Evolutionary conservation across 2,329 filamentous ascomycete genomes (phyloP), one percentile per base, ranked within the genome.

Genomic region (Trichoderma sp.): DNA sequence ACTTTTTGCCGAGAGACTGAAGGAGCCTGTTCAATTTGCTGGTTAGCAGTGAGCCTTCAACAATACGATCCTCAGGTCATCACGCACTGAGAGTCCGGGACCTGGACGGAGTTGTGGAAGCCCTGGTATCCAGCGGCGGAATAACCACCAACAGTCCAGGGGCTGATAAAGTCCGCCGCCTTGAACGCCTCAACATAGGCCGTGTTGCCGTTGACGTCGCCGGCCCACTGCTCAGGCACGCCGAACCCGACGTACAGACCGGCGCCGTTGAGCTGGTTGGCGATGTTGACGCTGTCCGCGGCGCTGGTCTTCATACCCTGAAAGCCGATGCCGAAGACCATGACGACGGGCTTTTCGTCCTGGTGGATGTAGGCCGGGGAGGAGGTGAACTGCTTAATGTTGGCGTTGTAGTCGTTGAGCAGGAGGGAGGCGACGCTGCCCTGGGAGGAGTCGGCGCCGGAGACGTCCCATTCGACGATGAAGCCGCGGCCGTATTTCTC

Each of bases 391-490:
- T 45, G 54, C 30, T 64, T 64, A 30, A 64, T 64, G 21, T 64
- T 58, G 52, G 62, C 39, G 44, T 64, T 64, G 62, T 57, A 64
- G 44, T 64, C 62, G 44, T 30, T 44, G 3, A 64, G 62, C 19
- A 64, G 43, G 12, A 34, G 34, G 3, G 54, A 50, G 7, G 62
- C 52, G n/a, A 64, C 62, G 54, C 52, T 58, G 30, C 44, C 62
- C 21, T 64, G 52, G 3, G 62, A 41, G 17, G 62, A 64, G 12
- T 64, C 34, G 39, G 19, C 62, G n/a, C 62, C 62, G 14, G 62
- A 64, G 17, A 64, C 62, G 26, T 64, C 62, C 17, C 57, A 64
- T 19, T 64, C 62, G 24, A 64, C 62, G 17, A 64, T 64, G 62
- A 64, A 64, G 6, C 62, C 62, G 24, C 44, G 62, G 28, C 62